Evolutionary conservation across 805 yeast species (phyloP), one percentile per base, ranked within the genome.

Genomic region (Kodamaea hsintzibuensis): DNA sequence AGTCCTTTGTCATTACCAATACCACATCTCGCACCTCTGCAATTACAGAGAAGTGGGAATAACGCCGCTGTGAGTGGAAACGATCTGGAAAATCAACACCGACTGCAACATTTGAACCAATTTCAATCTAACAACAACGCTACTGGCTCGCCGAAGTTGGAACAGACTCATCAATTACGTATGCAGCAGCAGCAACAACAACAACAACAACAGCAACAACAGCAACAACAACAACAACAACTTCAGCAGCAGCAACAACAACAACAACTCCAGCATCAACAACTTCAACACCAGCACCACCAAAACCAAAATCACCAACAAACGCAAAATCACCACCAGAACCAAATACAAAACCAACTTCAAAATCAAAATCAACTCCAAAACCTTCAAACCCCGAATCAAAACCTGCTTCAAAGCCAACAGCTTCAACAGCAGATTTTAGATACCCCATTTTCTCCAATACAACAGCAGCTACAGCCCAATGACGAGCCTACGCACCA

Each of bases 401-500:
- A 52, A n/a, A 55, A 42, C 14, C 54, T 38, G 44, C 59, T 48
- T 22, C 60, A 60, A 39, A 43, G 46, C 12, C 60, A 55, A 17
- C 62, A 58, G 40, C 46, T 37, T 2, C 54, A 49, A 16, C 55
- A 42, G 39, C 49, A 50, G 40, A 48, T 51, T 10, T 16, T 40
- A 10, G 44, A 40, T 12, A 16, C 44, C 12, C 44, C 10, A 17
- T 40, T n/a, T 14, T 39, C 44, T 9, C 60, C 54, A 35, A 19
- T 22, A 14, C 51, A 54, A 43, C 47, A 17, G 13, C 37, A 48
- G 39, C 22, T 37, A 27, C 42, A 46, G 16, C 22, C 42, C 57
- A 58, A 22, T 61, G 56, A 48, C 62, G 58, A 49, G 66, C 56
- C 39, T 62, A 61, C 12, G 55, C 35, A 30, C 2, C 35, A 30